Evolutionary conservation across 169 alveolate species (phyloP).

Genomic region (Gregarina niphandrodes): DNA sequence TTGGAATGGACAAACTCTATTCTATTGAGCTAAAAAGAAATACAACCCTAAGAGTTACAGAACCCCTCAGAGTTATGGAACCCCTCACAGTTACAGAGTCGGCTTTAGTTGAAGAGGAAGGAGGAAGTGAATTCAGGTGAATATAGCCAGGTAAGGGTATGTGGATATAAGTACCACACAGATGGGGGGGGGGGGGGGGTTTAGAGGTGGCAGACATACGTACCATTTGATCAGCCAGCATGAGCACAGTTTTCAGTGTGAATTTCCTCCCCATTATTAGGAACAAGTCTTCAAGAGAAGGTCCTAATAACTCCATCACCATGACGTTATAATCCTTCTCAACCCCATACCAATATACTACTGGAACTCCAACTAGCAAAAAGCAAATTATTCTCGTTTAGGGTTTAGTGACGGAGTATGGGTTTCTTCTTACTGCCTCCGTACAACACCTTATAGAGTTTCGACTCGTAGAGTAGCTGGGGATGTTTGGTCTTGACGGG

Average conservation of each 20-base stretch:
- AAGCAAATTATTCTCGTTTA: no score
- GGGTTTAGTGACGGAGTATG: no score
- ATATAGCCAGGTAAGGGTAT: no score
- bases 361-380: constrained; percentile 53
- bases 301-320: constrained; percentile 86
- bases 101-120: no score
- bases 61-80: neutral
- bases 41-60: neutral
- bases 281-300: constrained; percentile 82
- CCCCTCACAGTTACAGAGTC: no score
- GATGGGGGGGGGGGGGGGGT: no score
- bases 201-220: no score
- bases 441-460: constrained; percentile 68
- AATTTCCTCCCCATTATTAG: constrained; percentile 63
- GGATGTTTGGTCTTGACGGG: constrained; percentile 77
- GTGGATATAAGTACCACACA: no score
- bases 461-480: constrained; percentile 80
- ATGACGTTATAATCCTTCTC: constrained; percentile 91
- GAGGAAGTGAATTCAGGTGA: no score
- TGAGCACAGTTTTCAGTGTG: constrained; percentile 43
- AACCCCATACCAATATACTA: constrained; percentile 85
- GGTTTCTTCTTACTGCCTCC: constrained; percentile 77
- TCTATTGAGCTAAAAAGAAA: constrained; percentile 42
- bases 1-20: constrained; percentile 76
- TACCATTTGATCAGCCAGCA: constrained; percentile 47